A percentile compares a stretch with the other conserved stretches of the same genome.
Conservation (phyloP, 2,329 filamentous ascomycete species). For the Dothiorella sarmentorum region DNA sequence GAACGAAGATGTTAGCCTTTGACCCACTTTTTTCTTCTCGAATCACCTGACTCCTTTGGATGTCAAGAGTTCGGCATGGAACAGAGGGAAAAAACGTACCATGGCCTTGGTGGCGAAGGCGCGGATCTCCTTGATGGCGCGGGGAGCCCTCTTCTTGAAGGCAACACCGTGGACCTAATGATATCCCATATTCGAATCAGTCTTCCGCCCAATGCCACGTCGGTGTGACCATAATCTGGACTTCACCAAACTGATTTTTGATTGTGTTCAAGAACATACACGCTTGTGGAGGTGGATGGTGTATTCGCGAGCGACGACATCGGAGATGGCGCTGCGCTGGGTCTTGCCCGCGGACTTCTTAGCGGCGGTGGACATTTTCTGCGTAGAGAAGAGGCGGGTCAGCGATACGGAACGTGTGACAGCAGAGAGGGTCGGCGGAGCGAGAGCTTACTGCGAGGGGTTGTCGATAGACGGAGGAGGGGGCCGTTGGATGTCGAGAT, state of each 20-base stretch:
- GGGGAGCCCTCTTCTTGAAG: conserved; percentile 99
- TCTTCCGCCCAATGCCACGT: conserved; percentile 62
- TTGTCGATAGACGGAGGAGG: conserved; percentile 6
- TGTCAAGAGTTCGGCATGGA: too few relatives aligned
- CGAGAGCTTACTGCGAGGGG: not conserved
- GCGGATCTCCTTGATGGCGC: conserved; percentile 99
- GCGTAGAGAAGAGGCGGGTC: not conserved
- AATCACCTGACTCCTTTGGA: not conserved
- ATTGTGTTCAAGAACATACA: conserved; percentile 59
- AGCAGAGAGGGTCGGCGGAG: not conserved
- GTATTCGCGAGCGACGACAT: conserved; percentile 99
- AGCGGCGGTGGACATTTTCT: conserved; percentile 41
- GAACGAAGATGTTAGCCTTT: too few relatives aligned
- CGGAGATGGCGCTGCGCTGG: conserved; percentile 89
- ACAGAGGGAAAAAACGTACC: conserved; percentile 60
- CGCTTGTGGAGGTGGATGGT: conserved; percentile 99
- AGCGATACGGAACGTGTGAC: not conserved
- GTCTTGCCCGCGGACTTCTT: conserved; percentile 57
- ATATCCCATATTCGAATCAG: conserved; percentile 51
- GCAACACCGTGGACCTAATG: conserved; percentile 85
- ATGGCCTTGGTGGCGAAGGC: conserved; percentile 89
- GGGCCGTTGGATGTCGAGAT: conserved; percentile 10
- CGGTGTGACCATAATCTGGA: conserved; percentile 55
- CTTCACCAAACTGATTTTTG: conserved; percentile 65
- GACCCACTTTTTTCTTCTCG: not conserved